These are phyloP conservation scores for Forsythia viridissima DNA, from an alignment of 257 asterid genomes.

Conservation along the genomic window DNA sequence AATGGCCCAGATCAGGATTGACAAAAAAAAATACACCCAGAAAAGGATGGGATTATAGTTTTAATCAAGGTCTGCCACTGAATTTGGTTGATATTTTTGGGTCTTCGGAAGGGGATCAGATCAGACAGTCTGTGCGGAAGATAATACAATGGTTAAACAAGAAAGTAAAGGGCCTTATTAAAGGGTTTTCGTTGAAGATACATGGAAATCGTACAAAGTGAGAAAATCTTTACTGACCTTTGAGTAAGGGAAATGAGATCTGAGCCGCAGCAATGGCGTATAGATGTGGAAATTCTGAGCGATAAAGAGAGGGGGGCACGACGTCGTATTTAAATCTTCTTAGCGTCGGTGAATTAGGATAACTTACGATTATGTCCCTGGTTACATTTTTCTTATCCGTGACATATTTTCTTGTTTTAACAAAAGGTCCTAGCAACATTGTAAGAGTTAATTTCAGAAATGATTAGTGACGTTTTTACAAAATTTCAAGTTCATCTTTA, in stretches of 20 bases:
- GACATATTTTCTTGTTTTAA: too few species aligned
- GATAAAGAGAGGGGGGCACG: slow-evolving; percentile 12
- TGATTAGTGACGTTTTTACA: too few species aligned
- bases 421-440: too few species aligned
- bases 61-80: slow-evolving; percentile 31
- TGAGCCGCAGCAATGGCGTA: slow-evolving; percentile 15
- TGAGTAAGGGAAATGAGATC: slow-evolving; percentile 14
- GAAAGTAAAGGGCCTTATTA: slow-evolving; percentile 12
- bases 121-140: slow-evolving; percentile 20
- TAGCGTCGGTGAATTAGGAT: slow-evolving; percentile 13
- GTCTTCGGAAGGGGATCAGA: slow-evolving; percentile 25
- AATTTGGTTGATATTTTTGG: slow-evolving; percentile 7
- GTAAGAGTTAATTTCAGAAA: too few species aligned
- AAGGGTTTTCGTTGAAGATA: neutral
- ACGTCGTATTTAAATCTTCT: slow-evolving; percentile 19
- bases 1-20: slow-evolving; percentile 53
- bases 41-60: slow-evolving; percentile 19
- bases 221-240: slow-evolving; percentile 26
- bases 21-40: slow-evolving; percentile 18
- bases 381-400: too few species aligned
- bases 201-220: too few species aligned
- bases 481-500: too few species aligned
- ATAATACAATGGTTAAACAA: slow-evolving; percentile 8
- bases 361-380: too few species aligned
- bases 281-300: slow-evolving; percentile 15